A percentile compares a stretch with the other conserved stretches of the same genome.
Evolutionary conservation across 305 asterid species (phyloP).

Genomic region (Fraxinus dipetala): DNA sequence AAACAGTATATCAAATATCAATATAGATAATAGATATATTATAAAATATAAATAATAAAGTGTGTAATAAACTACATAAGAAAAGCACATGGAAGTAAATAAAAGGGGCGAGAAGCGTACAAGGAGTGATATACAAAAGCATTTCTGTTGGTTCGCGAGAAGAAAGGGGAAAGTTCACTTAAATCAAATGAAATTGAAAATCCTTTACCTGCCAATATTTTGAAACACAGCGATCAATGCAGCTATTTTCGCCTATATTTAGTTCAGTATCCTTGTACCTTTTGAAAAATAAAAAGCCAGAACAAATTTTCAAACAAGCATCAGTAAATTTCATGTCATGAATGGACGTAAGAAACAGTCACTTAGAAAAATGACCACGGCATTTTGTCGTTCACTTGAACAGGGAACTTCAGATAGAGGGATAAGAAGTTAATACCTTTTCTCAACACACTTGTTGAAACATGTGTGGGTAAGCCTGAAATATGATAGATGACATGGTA

Average conservation of each 20-base stretch:
- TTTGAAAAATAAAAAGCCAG: background rate
- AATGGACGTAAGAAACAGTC: background rate
- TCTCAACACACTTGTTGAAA: constrained; percentile 53
- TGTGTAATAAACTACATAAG: background rate
- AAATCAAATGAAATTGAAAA: background rate
- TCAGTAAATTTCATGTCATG: background rate
- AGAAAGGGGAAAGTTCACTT: background rate
- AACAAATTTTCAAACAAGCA: background rate
- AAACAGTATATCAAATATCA: background rate
- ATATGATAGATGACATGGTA: background rate
- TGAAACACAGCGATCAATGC: constrained; percentile 53
- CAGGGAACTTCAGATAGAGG: background rate
- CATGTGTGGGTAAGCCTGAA: constrained; percentile 54
- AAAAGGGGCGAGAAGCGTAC: background rate
- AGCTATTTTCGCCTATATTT: constrained; percentile 45
- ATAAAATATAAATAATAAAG: background rate
- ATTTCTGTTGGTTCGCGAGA: background rate
- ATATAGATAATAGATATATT: background rate
- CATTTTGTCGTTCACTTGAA: background rate
- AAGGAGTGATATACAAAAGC: background rate
- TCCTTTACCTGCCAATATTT: constrained; percentile 46
- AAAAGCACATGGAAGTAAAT: background rate
- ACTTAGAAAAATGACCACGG: background rate
- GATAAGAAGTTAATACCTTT: constrained; percentile 29
- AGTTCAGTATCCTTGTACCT: constrained; percentile 44